These are phyloP conservation scores for Mariannaea elegans DNA, from an alignment of 2,329 filamentous ascomycete genomes.

Conservation along the genomic window DNA sequence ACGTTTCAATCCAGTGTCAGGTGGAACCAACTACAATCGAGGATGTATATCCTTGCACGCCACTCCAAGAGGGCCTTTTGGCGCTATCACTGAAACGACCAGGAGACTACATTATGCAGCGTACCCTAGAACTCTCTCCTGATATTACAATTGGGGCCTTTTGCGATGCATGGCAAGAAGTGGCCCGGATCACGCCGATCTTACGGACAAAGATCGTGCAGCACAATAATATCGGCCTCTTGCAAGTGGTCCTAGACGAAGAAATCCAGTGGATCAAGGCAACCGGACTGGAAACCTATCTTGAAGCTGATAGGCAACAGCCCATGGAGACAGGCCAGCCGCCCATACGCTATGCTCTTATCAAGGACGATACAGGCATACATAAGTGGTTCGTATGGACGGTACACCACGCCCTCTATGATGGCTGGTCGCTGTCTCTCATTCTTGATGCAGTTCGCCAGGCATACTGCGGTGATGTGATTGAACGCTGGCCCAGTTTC, in stretches of 20 bases:
- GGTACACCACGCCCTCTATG: neutral
- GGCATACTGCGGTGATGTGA: too few relatives aligned
- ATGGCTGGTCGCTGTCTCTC: neutral
- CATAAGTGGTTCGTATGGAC: neutral
- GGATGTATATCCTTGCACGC: slow-evolving; percentile 52
- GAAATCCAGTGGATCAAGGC: neutral
- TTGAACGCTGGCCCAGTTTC: neutral
- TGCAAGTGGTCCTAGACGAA: neutral
- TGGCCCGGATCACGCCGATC: neutral
- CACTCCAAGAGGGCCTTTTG: slow-evolving; percentile 52
- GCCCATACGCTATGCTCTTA: neutral
- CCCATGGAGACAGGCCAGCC: neutral
- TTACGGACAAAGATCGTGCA: slow-evolving; percentile 29
- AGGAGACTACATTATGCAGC: slow-evolving; percentile 49
- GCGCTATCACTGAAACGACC: slow-evolving; percentile 45
- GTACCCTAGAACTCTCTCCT: slow-evolving; percentile 32
- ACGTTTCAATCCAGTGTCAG: neutral
- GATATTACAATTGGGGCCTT: neutral
- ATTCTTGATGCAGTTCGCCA: neutral
- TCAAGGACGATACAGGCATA: neutral
- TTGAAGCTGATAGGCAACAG: neutral
- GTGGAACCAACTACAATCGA: neutral
- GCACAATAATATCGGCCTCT: neutral
- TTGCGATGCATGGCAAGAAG: slow-evolving; percentile 22
- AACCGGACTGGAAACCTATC: neutral